phyloP scores from a whole-genome alignment of 768 basidiomycete species.

The Rhodocollybia butyracea region DNA sequence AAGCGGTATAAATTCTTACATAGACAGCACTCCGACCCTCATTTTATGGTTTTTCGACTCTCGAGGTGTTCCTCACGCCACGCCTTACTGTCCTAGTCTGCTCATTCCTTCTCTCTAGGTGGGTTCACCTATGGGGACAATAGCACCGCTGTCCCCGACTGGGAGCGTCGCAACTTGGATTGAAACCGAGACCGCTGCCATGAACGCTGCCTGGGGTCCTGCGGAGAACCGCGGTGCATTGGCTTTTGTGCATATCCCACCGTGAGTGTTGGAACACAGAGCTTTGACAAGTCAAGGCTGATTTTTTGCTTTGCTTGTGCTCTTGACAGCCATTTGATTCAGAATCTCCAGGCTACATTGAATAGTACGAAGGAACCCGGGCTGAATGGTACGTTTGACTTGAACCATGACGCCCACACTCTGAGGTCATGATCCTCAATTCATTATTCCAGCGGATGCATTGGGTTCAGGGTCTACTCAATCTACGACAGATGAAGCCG shows the following conservation, averaged over 20 bases:
- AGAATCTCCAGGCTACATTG: slow-evolving; percentile 32
- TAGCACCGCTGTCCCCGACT: slow-evolving; percentile 52
- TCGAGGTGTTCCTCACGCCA: slow-evolving; percentile 38
- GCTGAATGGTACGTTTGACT: slow-evolving; percentile 33
- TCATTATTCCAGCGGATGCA: slow-evolving; percentile 40
- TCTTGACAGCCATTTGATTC: slow-evolving; percentile 30
- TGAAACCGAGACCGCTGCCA: slow-evolving; percentile 42
- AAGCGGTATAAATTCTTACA: not conserved
- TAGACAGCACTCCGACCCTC: slow-evolving; percentile 48
- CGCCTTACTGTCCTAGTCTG: not conserved
- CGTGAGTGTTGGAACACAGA: slow-evolving; percentile 35
- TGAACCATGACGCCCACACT: not conserved
- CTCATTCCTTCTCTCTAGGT: slow-evolving; percentile 28
- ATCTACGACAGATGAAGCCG: slow-evolving; percentile 35
- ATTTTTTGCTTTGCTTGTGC: not conserved
- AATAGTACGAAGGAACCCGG: slow-evolving; percentile 37
- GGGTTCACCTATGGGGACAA: slow-evolving; percentile 46
- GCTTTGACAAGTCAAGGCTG: too few relatives aligned
- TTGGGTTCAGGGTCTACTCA: slow-evolving; percentile 59
- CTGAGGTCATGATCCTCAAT: not conserved
- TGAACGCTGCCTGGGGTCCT: slow-evolving; percentile 61
- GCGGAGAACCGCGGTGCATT: slow-evolving; percentile 49
- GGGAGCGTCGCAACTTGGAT: slow-evolving; percentile 71
- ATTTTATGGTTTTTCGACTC: slow-evolving; percentile 82
- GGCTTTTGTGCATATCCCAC: slow-evolving; percentile 76